These are phyloP conservation scores for Lactarius hatsudake DNA, from an alignment of 768 basidiomycete species.

Conservation along the genomic window DNA sequence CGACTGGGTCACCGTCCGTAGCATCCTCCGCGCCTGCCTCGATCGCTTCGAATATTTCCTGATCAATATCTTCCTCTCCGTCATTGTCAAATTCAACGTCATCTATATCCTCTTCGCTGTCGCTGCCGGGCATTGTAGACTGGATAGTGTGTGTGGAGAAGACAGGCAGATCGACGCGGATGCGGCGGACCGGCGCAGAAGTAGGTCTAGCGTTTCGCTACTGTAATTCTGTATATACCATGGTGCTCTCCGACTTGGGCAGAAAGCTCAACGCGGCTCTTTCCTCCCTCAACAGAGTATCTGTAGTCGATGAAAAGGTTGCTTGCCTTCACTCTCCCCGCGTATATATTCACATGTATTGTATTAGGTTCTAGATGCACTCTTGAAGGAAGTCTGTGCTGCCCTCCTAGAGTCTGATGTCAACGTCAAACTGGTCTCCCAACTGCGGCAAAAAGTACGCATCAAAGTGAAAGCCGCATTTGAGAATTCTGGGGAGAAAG, in stretches of 20 bases:
- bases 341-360: conserved; percentile 19
- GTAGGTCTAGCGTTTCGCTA: conserved; percentile 22
- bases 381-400: conserved; percentile 92
- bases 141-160: conserved; percentile 36
- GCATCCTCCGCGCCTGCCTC: conserved; percentile 53
- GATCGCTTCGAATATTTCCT: conserved; percentile 54
- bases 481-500: conserved; percentile 65
- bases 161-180: conserved; percentile 13
- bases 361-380: conserved; percentile 82
- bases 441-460: conserved; percentile 86
- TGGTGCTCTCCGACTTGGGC: conserved; percentile 97
- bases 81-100: conserved; percentile 39
- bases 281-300: conserved; percentile 79
- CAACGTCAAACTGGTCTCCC: conserved; percentile 93
- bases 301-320: conserved; percentile 91
- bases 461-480: conserved; percentile 80
- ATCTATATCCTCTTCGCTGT: conserved; percentile 51
- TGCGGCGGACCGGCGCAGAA: background rate
- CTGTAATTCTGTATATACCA: conserved; percentile 35
- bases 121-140: conserved; percentile 41
- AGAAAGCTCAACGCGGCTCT: conserved; percentile 91
- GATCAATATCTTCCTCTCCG: conserved; percentile 26
- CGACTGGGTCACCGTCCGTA: conserved; percentile 70
- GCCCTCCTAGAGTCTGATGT: conserved; percentile 96
- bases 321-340: conserved; percentile 24